Evolutionary conservation across 202 grass and related monocot genomes (phyloP).

Genomic region (Panicum hallii): DNA sequence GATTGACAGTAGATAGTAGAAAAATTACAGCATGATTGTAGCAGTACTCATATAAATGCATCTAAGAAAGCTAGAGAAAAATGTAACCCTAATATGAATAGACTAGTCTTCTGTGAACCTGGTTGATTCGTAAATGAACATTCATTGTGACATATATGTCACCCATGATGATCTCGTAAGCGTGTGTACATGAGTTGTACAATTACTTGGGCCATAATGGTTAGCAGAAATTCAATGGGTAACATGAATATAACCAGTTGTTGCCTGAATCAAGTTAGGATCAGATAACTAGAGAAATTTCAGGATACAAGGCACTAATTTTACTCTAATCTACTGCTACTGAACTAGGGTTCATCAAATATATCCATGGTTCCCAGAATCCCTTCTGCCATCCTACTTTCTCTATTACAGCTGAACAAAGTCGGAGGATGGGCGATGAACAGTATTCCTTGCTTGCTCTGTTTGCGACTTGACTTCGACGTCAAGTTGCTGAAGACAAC

Average conservation of each 20-base stretch:
- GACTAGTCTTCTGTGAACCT: background rate
- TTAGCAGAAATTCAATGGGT: background rate
- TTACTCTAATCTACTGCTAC: background rate
- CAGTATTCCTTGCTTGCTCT: background rate
- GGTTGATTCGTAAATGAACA: background rate
- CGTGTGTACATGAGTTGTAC: background rate
- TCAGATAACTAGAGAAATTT: background rate
- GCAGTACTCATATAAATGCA: background rate
- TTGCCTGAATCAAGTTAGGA: background rate
- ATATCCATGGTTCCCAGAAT: background rate
- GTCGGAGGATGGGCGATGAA: background rate
- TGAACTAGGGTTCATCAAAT: background rate
- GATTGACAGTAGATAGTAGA: background rate
- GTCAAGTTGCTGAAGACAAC: constrained; percentile 1
- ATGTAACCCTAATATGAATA: constrained; percentile 12
- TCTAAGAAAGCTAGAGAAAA: background rate
- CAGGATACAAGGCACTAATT: background rate
- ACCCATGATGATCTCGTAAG: constrained; percentile 6
- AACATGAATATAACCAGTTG: background rate
- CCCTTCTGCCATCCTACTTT: too few relatives aligned
- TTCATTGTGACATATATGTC: background rate
- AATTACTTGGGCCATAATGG: background rate
- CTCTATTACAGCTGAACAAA: background rate
- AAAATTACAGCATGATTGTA: background rate
- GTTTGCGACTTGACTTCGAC: background rate